Evolutionary conservation across 2,329 filamentous ascomycete genomes (phyloP).

Genomic region (Epicoccum nigrum): DNA sequence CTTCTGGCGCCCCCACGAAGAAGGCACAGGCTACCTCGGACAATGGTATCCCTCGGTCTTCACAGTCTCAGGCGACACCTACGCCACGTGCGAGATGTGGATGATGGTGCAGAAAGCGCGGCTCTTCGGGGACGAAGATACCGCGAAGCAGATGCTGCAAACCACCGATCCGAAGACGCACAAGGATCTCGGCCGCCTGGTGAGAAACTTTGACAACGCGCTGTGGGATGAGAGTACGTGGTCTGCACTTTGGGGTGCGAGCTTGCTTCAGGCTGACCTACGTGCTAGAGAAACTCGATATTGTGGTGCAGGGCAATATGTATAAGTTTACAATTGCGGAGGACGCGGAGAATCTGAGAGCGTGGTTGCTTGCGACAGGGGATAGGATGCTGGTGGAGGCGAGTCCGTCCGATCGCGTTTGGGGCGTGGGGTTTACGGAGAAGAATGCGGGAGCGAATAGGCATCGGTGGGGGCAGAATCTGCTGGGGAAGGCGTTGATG

Average conservation of each 20-base stretch:
- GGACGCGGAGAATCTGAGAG: slow-evolving; percentile 53
- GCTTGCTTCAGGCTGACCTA: neutral
- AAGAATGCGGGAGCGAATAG: slow-evolving; percentile 57
- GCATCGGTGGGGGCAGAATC: slow-evolving; percentile 66
- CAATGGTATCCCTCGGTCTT: slow-evolving; percentile 67
- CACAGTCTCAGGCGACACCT: slow-evolving; percentile 33
- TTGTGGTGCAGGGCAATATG: slow-evolving; percentile 65
- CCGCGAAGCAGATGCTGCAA: slow-evolving; percentile 57
- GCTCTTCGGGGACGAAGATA: slow-evolving; percentile 50
- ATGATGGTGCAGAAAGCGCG: slow-evolving; percentile 57
- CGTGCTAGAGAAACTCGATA: slow-evolving; percentile 53
- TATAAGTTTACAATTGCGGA: slow-evolving; percentile 63
- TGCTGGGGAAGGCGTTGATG: slow-evolving; percentile 68
- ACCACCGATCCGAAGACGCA: slow-evolving; percentile 56
- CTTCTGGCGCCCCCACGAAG: slow-evolving; percentile 34
- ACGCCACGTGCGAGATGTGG: slow-evolving; percentile 54
- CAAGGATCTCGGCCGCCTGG: slow-evolving; percentile 62
- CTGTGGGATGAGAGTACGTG: slow-evolving; percentile 56
- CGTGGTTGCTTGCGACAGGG: slow-evolving; percentile 62
- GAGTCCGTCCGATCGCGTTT: slow-evolving; percentile 64
- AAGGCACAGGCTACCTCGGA: slow-evolving; percentile 61
- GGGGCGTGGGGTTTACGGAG: slow-evolving; percentile 68
- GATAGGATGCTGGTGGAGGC: slow-evolving; percentile 63
- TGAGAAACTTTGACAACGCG: slow-evolving; percentile 58
- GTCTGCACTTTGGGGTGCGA: too few relatives aligned